Percentiles rank a stretch among this genome's conserved stretches.
Evolutionary conservation across 2,329 filamentous ascomycete genomes (phyloP).

Genomic region (Arthrinium puccinioides): DNA sequence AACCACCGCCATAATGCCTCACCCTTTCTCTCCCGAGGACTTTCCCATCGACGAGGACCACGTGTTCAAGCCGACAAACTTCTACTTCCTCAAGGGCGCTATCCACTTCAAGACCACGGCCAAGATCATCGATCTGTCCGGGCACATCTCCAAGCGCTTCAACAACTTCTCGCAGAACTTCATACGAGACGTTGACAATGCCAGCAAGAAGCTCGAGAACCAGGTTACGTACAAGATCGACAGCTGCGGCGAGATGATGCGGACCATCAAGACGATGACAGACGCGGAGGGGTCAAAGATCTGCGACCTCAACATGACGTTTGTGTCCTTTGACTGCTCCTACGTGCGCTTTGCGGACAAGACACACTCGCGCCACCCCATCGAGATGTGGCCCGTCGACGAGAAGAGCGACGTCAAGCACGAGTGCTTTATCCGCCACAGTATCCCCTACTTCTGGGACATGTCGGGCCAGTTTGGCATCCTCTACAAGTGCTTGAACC

Average conservation of each 20-base stretch:
- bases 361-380: constrained; percentile 20
- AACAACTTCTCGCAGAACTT: constrained; percentile 21
- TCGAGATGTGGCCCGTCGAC: constrained; percentile 23
- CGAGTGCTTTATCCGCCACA: constrained; percentile 24
- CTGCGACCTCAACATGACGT: constrained; percentile 27
- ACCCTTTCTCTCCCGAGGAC: constrained; percentile 24
- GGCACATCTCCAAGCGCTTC: constrained; percentile 12
- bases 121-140: constrained; percentile 20
- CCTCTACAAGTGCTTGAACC: constrained; percentile 26
- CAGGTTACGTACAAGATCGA: constrained; percentile 17
- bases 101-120: constrained; percentile 26
- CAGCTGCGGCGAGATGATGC: constrained; percentile 27
- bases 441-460: constrained; percentile 28
- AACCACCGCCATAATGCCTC: constrained; percentile 2
- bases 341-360: constrained; percentile 21
- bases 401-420: constrained; percentile 17
- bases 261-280: constrained; percentile 24
- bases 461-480: constrained; percentile 21
- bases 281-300: constrained; percentile 16
- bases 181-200: constrained; percentile 16
- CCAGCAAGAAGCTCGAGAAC: constrained; percentile 12
- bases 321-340: constrained; percentile 22
- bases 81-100: constrained; percentile 21
- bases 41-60: constrained; percentile 22
- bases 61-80: constrained; percentile 15